Conservation (phyloP, 2,329 filamentous ascomycete species). For the Trichoderma aggressivum region DNA sequence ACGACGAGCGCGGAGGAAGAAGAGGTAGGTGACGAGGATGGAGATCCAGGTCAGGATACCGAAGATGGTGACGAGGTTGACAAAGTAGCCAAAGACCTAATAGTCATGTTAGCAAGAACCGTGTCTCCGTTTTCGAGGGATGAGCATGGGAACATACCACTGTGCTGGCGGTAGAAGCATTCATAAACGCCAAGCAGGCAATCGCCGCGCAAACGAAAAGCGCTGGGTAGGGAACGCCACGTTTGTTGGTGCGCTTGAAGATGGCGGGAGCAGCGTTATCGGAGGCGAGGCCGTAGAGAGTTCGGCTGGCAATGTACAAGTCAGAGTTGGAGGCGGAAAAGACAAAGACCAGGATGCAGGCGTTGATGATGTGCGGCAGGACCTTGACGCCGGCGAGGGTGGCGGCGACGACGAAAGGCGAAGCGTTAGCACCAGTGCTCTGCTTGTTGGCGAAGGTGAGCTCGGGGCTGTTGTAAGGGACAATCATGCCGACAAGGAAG, state of each 20-base stretch:
- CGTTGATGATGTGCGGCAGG: constrained; percentile 68
- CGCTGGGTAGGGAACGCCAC: constrained; percentile 67
- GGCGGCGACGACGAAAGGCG: constrained; percentile 74
- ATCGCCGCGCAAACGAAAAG: constrained; percentile 60
- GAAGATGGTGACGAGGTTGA: constrained; percentile 66
- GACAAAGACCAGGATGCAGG: constrained; percentile 70
- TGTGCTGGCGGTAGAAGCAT: constrained; percentile 55
- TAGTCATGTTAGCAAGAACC: background rate
- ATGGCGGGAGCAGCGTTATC: constrained; percentile 70
- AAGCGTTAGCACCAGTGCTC: constrained; percentile 43
- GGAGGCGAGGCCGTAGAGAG: constrained; percentile 68
- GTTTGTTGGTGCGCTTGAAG: constrained; percentile 66
- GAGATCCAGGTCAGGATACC: constrained; percentile 66
- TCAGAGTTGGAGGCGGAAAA: constrained; percentile 76
- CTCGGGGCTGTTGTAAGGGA: constrained; percentile 63
- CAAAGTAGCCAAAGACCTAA: constrained; percentile 60
- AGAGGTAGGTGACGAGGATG: constrained; percentile 65
- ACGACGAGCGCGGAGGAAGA: constrained; percentile 59
- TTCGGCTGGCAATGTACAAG: constrained; percentile 71
- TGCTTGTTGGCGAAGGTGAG: constrained; percentile 56
- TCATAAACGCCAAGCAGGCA: constrained; percentile 66
- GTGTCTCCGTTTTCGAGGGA: too few relatives aligned
- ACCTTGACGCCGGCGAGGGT: constrained; percentile 57
- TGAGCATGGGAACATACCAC: constrained; percentile 11
- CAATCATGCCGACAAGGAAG: constrained; percentile 71